Evolutionary conservation across 2,329 filamentous ascomycete genomes (phyloP), one percentile per base, ranked within the genome.

Genomic region (Ambrosiella xylebori): DNA sequence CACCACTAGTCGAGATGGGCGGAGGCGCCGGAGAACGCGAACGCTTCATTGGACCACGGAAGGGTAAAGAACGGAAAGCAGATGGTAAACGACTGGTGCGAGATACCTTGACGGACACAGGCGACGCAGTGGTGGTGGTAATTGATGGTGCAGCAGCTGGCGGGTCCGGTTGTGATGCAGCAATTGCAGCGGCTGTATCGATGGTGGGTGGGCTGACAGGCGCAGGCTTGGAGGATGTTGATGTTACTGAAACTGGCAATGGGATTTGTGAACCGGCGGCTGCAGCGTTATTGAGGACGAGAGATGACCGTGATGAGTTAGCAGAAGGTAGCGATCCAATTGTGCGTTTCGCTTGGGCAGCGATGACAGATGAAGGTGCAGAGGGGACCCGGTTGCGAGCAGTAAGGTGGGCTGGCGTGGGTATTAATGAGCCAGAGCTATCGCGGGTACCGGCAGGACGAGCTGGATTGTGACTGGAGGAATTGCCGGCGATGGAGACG

Each of bases 41-140:
- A 64, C 75, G 73, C 67, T 77, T 77, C 57, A 71, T 68, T 27
- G 73, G 69, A 57, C 70, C 67, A 57, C 72, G 71, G 56, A 76
- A 68, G 56, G 73, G 70, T 59, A 77, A 68, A 61, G 68, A 69
- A 45, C 72, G 71, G 55, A 77, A 75, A 45, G 74, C 66, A 15
- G 70, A 68, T 11, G 61, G 57, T 51, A 61, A 58, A 56, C 63
- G 60, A 47, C 61, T 60, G 41, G 61, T 59, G 56, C 49, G 54
- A 37, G 51, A 37, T 49, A 50, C 58, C 54, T 50, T 61, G 38
- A 61, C 38, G n/a, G 45, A 57, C 57, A 47, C 60, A 41, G 50
- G 50, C 55, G 55, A 60, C 39, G 57, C 56, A 19, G 56, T 52
- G 51, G 45, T 53, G 45, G 56, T 52, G n/a, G 36, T 17, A 27